Conservation (phyloP, 148 eudicot species). For the Chenopodium quinoa region DNA sequence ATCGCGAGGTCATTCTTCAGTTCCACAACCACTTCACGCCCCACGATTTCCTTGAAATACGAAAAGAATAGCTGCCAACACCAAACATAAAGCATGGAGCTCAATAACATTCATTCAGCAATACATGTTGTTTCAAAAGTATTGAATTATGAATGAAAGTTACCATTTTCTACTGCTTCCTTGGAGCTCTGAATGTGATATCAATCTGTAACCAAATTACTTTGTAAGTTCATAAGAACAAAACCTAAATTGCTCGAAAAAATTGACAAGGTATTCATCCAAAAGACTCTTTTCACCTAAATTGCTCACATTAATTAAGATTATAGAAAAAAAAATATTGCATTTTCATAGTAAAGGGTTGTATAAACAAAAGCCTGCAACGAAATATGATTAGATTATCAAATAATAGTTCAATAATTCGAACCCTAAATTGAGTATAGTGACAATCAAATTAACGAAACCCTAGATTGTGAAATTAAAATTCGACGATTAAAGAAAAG, state of each 20-base stretch:
- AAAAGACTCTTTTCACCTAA: too few relatives aligned
- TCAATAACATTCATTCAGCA: not conserved
- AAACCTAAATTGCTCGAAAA: not conserved
- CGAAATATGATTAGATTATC: too few relatives aligned
- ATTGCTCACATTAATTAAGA: too few relatives aligned
- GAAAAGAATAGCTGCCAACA: slow-evolving; percentile 83
- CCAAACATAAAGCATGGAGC: not conserved
- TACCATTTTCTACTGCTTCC: not conserved
- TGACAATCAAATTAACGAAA: too few relatives aligned
- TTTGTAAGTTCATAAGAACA: not conserved
- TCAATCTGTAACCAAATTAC: not conserved
- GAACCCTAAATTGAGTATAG: too few relatives aligned
- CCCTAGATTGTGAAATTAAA: too few relatives aligned
- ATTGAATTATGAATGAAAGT: not conserved
- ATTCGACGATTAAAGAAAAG: too few relatives aligned
- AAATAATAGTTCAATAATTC: too few relatives aligned
- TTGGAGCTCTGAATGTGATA: not conserved
- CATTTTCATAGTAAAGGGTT: too few relatives aligned
- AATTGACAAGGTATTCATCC: too few relatives aligned
- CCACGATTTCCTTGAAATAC: slow-evolving; percentile 89
- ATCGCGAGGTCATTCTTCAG: slow-evolving; percentile 93
- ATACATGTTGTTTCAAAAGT: not conserved
- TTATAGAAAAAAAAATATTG: too few relatives aligned
- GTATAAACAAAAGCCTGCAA: too few relatives aligned
- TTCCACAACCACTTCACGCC: slow-evolving; percentile 93